phyloP scores from a whole-genome alignment of 2,329 filamentous ascomycete species.

The Chaetomium sp. region DNA sequence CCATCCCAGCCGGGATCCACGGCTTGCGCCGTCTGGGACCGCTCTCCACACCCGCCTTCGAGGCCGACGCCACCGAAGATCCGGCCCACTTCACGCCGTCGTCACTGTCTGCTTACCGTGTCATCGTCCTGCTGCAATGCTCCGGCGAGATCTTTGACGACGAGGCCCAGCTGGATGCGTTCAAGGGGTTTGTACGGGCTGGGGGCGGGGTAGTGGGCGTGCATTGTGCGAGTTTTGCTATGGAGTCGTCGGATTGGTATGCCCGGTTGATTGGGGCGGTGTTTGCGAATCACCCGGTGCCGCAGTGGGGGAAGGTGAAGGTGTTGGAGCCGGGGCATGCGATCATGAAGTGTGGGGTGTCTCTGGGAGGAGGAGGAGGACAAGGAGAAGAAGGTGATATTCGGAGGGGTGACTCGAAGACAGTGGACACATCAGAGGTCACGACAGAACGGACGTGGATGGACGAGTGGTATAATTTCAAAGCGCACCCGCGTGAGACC shows the following conservation, averaged over 20 bases:
- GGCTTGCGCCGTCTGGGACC: slow-evolving; percentile 28
- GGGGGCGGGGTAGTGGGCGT: slow-evolving; percentile 36
- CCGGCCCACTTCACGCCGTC: slow-evolving; percentile 27
- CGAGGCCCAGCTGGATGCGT: slow-evolving; percentile 27
- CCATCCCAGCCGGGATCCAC: slow-evolving; percentile 32
- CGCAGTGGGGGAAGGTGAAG: slow-evolving; percentile 28
- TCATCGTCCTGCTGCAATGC: slow-evolving; percentile 34
- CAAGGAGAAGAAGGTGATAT: too few species aligned
- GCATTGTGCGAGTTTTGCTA: slow-evolving; percentile 33
- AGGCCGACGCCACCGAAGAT: slow-evolving; percentile 33
- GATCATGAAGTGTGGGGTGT: slow-evolving; percentile 23
- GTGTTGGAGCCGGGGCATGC: slow-evolving; percentile 28
- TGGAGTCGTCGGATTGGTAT: slow-evolving; percentile 32
- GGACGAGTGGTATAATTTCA: slow-evolving; percentile 41
- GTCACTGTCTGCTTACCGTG: slow-evolving; percentile 29
- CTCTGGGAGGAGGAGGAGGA: slow-evolving; percentile 2
- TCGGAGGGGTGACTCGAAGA: too few species aligned
- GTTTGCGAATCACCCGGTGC: slow-evolving; percentile 34
- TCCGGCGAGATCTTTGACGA: slow-evolving; percentile 33
- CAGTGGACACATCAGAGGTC: neutral
- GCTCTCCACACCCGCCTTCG: slow-evolving; percentile 23
- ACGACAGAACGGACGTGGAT: slow-evolving; percentile 27
- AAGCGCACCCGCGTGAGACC: slow-evolving; percentile 25
- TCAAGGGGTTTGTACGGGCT: slow-evolving; percentile 29
- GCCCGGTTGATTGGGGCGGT: slow-evolving; percentile 33